Evolutionary conservation across 2,329 filamentous ascomycete species (phyloP), one percentile per base, ranked within the genome.

Genomic region (Ceratocystis cubensis): DNA sequence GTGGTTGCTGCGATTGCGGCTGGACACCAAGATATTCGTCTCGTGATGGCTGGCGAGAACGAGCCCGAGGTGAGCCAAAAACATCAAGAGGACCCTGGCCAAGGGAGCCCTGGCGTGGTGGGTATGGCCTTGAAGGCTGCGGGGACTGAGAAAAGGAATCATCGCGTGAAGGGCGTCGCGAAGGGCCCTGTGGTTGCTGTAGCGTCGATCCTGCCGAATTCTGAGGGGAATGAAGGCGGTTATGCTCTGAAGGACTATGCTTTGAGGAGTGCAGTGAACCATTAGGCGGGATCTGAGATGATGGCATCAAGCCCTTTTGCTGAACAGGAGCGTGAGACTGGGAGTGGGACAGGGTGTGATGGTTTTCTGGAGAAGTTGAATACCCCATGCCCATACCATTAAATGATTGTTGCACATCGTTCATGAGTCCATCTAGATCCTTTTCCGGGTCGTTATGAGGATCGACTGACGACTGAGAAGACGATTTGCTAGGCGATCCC

Each of bases 401-500:
- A 46, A 67, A 57, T n/a, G 65, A 67, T 44, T 67, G 48, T 41
- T 66, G 28, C 41, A 69, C 61, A 45, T 69, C 17, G 67, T 61
- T 61, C 61, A 70, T 62, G 33, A 67, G 57, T 28, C 30, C 41
- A 41, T 68, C 46, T 53, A 67, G 45, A 5, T 53, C 61, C 6
- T 45, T 30, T 37, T 67, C 66, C 41, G 30, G 15, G 3, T 28
- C 30, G 13, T 61, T 45, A n/a, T 63, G 41, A 33, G 63, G 63
- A 1, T 20, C 44, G 30, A 41, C 53, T 13, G 37, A 57, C 5
- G 66, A 67, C 10, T 50, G 22, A 5, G 53, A 30, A 15, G 56
- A 28, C 13, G 57, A 15, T 50, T 64, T 67, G 5, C 61, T 66
- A n/a, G 66, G 65, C 6, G 66, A 66, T 15, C 84, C 84, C 0